These are phyloP conservation scores for Teratosphaeria viscida DNA, from an alignment of 2,329 filamentous ascomycete species.

Conservation along the genomic window DNA sequence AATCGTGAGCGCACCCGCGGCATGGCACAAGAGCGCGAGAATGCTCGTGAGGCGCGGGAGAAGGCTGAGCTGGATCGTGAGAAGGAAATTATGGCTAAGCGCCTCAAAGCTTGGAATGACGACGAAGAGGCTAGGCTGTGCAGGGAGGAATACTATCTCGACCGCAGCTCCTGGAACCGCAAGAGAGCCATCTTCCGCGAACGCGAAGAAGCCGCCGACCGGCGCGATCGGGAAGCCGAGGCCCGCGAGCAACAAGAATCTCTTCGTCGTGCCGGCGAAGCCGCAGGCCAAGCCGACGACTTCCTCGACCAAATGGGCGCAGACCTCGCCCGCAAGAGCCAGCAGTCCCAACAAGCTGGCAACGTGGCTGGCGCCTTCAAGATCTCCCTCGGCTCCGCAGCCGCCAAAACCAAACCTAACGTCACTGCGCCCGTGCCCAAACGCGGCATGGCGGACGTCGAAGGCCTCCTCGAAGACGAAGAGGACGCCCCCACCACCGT, in stretches of 20 bases:
- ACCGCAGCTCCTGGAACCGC: slow-evolving; percentile 73
- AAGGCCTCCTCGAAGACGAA: slow-evolving; percentile 89
- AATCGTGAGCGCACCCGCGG: slow-evolving; percentile 78
- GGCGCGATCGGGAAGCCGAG: slow-evolving; percentile 71
- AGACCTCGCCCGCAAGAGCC: slow-evolving; percentile 49
- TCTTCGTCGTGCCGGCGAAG: slow-evolving; percentile 64
- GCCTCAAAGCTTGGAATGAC: slow-evolving; percentile 77
- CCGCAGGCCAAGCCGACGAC: slow-evolving; percentile 74
- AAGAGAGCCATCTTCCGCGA: slow-evolving; percentile 65
- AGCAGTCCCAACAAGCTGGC: slow-evolving; percentile 46
- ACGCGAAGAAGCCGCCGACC: slow-evolving; percentile 67
- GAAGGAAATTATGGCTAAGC: slow-evolving; percentile 57
- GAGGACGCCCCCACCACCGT: slow-evolving; percentile 55
- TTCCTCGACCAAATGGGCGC: slow-evolving; percentile 79
- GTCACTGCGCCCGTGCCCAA: slow-evolving; percentile 29
- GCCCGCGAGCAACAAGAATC: slow-evolving; percentile 55
- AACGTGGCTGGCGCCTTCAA: slow-evolving; percentile 53
- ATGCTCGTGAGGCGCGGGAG: slow-evolving; percentile 68
- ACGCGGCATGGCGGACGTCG: slow-evolving; percentile 70
- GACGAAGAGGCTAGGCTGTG: slow-evolving; percentile 68
- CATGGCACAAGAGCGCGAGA: slow-evolving; percentile 76
- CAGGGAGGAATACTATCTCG: slow-evolving; percentile 82
- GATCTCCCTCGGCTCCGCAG: slow-evolving; percentile 71
- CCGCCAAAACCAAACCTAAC: slow-evolving; percentile 59
- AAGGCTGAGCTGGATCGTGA: slow-evolving; percentile 53